Base-by-base conservation (phyloP, 2,329 filamentous ascomycete species). In the Parastagonospora avenae region DNA sequence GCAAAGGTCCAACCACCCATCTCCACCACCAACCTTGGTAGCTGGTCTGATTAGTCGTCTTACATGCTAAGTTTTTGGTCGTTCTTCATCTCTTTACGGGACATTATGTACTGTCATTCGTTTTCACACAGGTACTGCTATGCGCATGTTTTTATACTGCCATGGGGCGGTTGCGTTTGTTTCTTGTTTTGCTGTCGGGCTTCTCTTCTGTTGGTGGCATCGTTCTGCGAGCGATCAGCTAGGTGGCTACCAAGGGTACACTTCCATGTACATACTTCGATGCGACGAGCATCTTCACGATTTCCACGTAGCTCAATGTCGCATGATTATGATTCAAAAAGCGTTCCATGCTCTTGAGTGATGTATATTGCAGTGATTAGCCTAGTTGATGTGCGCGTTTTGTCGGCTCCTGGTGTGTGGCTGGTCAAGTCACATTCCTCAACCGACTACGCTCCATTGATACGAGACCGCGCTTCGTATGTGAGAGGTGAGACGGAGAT, bases 1-100 rank as follows among this genome's bases (percentile, higher is more conserved):
- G 62, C 64, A 39, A 85, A 87, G 60, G 79, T 88, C 24, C 64
- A 70, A 4, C 16, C 57, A 27, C 79, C 81, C 12, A 62, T 55
- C 37, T 58, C 57, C 27, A 55, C 39, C 24, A 54, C 61, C 42
- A 51, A 58, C 27, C 44, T 68, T 27, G 62, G 60, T 35, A 59
- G 55, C 52, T 72, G 68, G 68, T 40, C 35, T 37, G 62, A 71
- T 45, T 72, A 72, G 52, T 46, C 24, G 32, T 50, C 45, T 36
- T 52, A 43, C 46, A 35, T 47, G 41, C 50, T 50, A 27, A 28
- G 33, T 30, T 45, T 45, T 49, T 44, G 37, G 19, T 29, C 15
- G 8, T 35, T 5, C 31, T 14, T 27, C 42, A 46, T 36, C 33
- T 12, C 9, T 46, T 24, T 35, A 8, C 19, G 29, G 30, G 27